Base-by-base conservation (phyloP, 495 filamentous ascomycete species). In the Darksidea phi region DNA sequence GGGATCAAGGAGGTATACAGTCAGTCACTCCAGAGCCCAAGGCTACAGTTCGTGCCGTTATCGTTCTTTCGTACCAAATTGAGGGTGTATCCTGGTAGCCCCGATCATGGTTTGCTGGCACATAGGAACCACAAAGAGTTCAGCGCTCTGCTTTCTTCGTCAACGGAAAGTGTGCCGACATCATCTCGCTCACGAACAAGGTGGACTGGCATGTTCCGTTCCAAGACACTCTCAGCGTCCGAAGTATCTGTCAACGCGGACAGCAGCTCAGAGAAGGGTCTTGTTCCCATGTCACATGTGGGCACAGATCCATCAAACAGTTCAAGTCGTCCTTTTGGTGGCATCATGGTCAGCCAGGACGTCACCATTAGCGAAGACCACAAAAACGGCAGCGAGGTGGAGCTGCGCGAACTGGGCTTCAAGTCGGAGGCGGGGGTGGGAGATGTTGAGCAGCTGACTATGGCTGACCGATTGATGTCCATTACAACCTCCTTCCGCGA, bases 61-160 rank as follows among this genome's bases (percentile, higher is more conserved):
- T 78, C 76, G 13, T 80, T 86, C 57, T 86, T 85, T 76, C 76
- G 77, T 41, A 71, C 74, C 25, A 79, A 82, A 54, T 82, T 85
- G 61, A 82, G 83, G 51, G 74, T 79, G 8, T 80, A 84, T 70
- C 72, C 74, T 28, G 72, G 68, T 42, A 65, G 76, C 32, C 72
- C 75, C 0, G 81, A 85, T 58, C 77, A 79, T 20, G 77, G 77
- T 2, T 74, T 77, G 0, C 80, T 87, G 54, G 75, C 76, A 0
- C 76, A 77, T 21, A 78, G 79, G 43, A 74, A 79, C 24, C 75
- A 76, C 52, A 68, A 65, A 26, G 79, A 82, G 42, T 81, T 82
- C 64, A 71, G 74, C 48, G 58, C 67, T 56, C 61, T 73, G 37
- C 58, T 72, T 17, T 76, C 23, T 64, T 64, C 10, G 64, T 41